Base-by-base conservation (phyloP, 495 filamentous ascomycete genomes). In the Filosporella fistucella region DNA sequence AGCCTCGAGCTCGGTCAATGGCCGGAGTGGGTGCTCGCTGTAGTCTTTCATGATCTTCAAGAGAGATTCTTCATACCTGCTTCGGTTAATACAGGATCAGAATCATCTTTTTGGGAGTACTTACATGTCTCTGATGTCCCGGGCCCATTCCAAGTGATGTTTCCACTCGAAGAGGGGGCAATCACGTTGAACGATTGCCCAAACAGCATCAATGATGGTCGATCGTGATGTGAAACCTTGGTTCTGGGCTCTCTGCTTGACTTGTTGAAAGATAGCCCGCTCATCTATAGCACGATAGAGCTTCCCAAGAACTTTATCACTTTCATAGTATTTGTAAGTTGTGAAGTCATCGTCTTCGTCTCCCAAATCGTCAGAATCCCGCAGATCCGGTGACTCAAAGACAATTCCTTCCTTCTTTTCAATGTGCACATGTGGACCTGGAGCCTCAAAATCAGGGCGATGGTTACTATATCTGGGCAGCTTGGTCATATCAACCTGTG, bases 281-380 rank as follows among this genome's bases (percentile, higher is more conserved):
- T 94, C 89, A 56, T 94, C 80, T 24, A 95, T 84, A 0, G 74
- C 74, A 1, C 87, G 76, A 58, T 85, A 93, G 0, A 95, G 70
- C 29, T 76, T 66, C 0, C 89, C 89, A 0, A 91, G 72, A 12
- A 88, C 66, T 53, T 89, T 89, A 0, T 77, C 50, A 9, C 82
- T 88, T 35, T 65, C 56, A 55, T 94, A 93, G 53, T 82, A 94
- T 13, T 49, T 52, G 29, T 68, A 60, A 0, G 64, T 63, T 1
- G 62, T 58, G 7, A 70, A 68, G 3, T 68, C 64, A 12, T 76
- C 73, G 6, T 76, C 72, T 2, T 80, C 73, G 24, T 84, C 81
- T 0, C 71, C 70, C 9, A 79, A 69, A 3, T 76, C 72, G 6
- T 70, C 68, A 4, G 51, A 36, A 12, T 62, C 56, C 47, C 56